Conservation (phyloP, 257 asterid species). For the Lycium ferocissimum region DNA sequence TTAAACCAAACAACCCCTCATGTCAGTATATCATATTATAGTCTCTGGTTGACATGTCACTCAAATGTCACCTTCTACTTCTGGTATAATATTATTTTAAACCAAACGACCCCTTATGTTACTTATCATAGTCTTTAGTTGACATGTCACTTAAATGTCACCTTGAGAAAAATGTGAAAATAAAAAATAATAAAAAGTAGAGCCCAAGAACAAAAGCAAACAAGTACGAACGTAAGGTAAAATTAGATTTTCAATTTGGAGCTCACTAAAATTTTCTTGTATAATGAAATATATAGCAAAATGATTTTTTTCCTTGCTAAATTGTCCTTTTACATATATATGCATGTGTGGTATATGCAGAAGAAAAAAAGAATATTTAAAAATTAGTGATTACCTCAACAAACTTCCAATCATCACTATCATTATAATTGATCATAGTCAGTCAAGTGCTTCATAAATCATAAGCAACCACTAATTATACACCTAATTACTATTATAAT, state of each 20-base stretch:
- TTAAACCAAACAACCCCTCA: no score
- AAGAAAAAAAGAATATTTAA: background rate
- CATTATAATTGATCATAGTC: slow-evolving; percentile 27
- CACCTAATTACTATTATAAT: slow-evolving; percentile 1
- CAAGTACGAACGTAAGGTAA: no score
- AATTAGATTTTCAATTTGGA: no score
- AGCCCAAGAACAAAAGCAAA: no score
- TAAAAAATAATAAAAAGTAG: no score
- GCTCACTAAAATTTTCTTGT: background rate
- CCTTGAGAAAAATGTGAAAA: background rate
- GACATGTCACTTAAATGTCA: background rate
- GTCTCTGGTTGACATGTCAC: no score
- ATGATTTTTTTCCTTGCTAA: background rate
- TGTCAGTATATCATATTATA: no score
- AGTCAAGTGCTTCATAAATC: background rate
- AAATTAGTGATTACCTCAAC: background rate
- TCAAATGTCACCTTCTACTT: no score
- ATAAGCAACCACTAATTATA: background rate
- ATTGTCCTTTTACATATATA: background rate
- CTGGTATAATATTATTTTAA: no score
- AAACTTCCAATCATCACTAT: background rate
- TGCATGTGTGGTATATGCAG: background rate
- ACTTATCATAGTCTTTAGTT: no score
- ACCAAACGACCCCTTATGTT: no score
- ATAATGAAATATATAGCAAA: background rate